A percentile compares a stretch with the other conserved stretches of the same genome.
Evolutionary conservation across 441 rosid genomes (phyloP).

Genomic region (Populus tomentosa): DNA sequence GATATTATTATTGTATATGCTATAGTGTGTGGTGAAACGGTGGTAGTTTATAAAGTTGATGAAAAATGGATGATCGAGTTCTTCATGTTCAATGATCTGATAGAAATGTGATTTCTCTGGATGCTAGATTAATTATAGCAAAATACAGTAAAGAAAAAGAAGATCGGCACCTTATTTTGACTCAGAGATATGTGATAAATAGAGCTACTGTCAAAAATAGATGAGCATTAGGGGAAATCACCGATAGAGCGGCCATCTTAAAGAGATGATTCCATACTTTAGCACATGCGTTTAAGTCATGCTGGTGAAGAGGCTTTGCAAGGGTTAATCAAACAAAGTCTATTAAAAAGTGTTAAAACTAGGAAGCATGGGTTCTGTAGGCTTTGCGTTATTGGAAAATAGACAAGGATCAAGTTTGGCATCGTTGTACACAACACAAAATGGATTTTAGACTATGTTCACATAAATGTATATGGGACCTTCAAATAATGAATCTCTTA

Average conservation of each 20-base stretch:
- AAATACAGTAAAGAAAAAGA: no score
- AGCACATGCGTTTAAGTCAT: background rate
- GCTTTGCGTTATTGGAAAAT: background rate
- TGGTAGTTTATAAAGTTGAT: no score
- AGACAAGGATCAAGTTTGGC: background rate
- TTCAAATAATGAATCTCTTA: background rate
- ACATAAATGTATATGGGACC: background rate
- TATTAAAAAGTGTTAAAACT: background rate
- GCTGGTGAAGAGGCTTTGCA: background rate
- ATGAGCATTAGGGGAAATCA: background rate
- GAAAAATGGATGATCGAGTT: no score
- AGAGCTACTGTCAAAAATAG: no score
- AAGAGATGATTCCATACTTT: background rate
- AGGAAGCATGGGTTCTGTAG: background rate
- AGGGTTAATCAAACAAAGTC: background rate
- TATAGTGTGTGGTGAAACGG: no score
- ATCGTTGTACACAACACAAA: background rate
- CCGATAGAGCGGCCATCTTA: background rate
- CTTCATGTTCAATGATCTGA: no score
- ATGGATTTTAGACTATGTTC: background rate
- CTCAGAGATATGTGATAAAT: no score
- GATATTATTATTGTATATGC: no score
- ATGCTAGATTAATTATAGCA: no score
- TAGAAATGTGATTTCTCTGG: no score
- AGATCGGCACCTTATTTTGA: no score